Conservation (phyloP, 2,329 filamentous ascomycete species). For the Neobulgaria alba region DNA sequence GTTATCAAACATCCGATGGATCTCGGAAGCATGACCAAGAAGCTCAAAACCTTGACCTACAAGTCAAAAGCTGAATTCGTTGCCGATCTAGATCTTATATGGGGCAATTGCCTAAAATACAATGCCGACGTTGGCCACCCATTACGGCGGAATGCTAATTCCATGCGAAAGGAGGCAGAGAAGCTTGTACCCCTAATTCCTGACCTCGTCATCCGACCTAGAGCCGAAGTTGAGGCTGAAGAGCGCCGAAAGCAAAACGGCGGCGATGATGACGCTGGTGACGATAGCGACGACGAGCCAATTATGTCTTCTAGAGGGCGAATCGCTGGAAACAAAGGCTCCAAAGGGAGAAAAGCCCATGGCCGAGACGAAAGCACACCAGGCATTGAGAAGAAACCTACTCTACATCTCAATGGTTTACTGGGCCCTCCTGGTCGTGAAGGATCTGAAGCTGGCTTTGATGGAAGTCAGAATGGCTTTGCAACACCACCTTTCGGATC, state of each 20-base stretch:
- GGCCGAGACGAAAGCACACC: slow-evolving; percentile 75
- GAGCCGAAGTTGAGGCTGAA: slow-evolving; percentile 88
- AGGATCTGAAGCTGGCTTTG: slow-evolving; percentile 66
- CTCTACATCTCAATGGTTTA: slow-evolving; percentile 57
- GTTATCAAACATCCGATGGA: slow-evolving; percentile 98
- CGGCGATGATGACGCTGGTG: slow-evolving; percentile 69
- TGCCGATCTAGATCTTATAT: slow-evolving; percentile 86
- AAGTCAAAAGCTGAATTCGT: slow-evolving; percentile 94
- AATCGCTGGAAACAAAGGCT: slow-evolving; percentile 69
- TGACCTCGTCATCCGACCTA: slow-evolving; percentile 80
- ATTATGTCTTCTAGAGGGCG: slow-evolving; percentile 96
- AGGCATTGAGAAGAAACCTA: slow-evolving; percentile 63
- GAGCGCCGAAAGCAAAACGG: slow-evolving; percentile 80
- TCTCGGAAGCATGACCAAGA: slow-evolving; percentile 96
- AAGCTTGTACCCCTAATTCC: slow-evolving; percentile 93
- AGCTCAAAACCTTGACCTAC: slow-evolving; percentile 71
- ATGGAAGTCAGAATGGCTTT: slow-evolving; percentile 76
- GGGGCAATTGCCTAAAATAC: slow-evolving; percentile 94
- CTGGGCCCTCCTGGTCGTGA: slow-evolving; percentile 50
- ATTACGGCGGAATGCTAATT: slow-evolving; percentile 83
- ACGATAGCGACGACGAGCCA: slow-evolving; percentile 93
- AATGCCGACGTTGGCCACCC: slow-evolving; percentile 86
- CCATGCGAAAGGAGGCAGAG: slow-evolving; percentile 96
- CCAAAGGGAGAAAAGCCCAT: slow-evolving; percentile 63
- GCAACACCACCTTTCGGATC: slow-evolving; percentile 71